Evolutionary conservation across 2,329 filamentous ascomycete genomes (phyloP).

Genomic region (Ploettnerulaceae sp.): DNA sequence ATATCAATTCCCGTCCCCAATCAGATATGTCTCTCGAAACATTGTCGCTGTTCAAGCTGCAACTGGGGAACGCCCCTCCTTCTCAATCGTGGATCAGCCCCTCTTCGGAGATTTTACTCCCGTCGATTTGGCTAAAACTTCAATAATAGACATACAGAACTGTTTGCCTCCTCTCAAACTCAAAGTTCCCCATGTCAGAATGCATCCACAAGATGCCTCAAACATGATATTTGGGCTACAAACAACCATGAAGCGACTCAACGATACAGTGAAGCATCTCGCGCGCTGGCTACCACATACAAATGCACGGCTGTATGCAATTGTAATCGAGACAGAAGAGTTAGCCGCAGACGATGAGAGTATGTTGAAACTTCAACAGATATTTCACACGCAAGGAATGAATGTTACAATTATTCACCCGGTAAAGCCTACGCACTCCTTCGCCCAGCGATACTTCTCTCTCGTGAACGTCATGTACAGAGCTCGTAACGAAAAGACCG

Average conservation of each 20-base stretch:
- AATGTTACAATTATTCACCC: slow-evolving; percentile 28
- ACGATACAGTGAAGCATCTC: slow-evolving; percentile 30
- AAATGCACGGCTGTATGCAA: slow-evolving; percentile 28
- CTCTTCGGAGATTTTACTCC: slow-evolving; percentile 26
- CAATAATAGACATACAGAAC: slow-evolving; percentile 15
- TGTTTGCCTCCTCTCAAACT: slow-evolving; percentile 28
- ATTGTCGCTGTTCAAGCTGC: slow-evolving; percentile 23
- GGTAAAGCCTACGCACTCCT: slow-evolving; percentile 22
- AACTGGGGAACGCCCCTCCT: slow-evolving; percentile 19
- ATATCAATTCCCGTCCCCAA: slow-evolving; percentile 29
- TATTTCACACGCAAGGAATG: slow-evolving; percentile 27
- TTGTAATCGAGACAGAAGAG: slow-evolving; percentile 32
- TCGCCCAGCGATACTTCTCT: slow-evolving; percentile 41
- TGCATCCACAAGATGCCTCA: slow-evolving; percentile 41
- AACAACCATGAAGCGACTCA: slow-evolving; percentile 30
- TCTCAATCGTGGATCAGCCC: slow-evolving; percentile 26
- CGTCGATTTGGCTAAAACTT: slow-evolving; percentile 23
- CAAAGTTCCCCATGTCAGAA: slow-evolving; percentile 22
- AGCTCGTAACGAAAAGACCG: slow-evolving; percentile 36
- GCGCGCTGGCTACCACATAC: slow-evolving; percentile 32
- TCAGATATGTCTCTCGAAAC: slow-evolving; percentile 30
- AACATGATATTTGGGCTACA: slow-evolving; percentile 45
- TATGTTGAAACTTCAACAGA: slow-evolving; percentile 27
- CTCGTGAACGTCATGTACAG: slow-evolving; percentile 39
- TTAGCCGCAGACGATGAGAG: slow-evolving; percentile 22